These are phyloP conservation scores for Trichoderma sp. DNA, from an alignment of 2,329 filamentous ascomycete species.

Conservation along the genomic window DNA sequence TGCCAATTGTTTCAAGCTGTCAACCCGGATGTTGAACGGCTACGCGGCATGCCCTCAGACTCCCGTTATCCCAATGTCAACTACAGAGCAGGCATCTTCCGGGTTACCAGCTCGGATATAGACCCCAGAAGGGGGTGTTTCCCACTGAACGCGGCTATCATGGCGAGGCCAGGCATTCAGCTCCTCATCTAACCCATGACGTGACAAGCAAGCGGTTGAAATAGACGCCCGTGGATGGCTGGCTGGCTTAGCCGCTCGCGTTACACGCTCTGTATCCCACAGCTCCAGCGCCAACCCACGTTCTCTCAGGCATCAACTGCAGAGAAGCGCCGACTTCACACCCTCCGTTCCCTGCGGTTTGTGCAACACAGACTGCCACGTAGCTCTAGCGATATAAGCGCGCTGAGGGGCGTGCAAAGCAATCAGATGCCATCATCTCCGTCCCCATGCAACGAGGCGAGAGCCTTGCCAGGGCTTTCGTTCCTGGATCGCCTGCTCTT, in stretches of 20 bases:
- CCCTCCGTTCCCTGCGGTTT: too few species aligned
- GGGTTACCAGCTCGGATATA: too few species aligned
- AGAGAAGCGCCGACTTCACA: too few species aligned
- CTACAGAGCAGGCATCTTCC: not conserved
- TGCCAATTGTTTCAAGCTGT: not conserved
- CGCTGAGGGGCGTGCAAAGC: not conserved
- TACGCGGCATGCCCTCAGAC: not conserved
- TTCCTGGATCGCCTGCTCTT: not conserved
- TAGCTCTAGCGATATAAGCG: not conserved
- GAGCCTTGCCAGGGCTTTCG: not conserved
- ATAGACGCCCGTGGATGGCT: conserved; percentile 11
- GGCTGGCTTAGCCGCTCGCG: conserved; percentile 12
- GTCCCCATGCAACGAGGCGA: not conserved
- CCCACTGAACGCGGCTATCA: not conserved
- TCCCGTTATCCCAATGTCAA: not conserved
- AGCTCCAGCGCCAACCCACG: not conserved
- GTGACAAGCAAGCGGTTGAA: not conserved
- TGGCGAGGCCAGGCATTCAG: not conserved
- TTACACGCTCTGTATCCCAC: not conserved
- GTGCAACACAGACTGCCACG: too few species aligned
- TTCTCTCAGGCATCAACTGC: not conserved
- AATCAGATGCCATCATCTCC: not conserved
- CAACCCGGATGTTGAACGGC: not conserved
- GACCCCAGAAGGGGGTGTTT: too few species aligned
- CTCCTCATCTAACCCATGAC: not conserved